Base-by-base conservation (phyloP, 2,329 filamentous ascomycete genomes). In the Periconia digitata region DNA sequence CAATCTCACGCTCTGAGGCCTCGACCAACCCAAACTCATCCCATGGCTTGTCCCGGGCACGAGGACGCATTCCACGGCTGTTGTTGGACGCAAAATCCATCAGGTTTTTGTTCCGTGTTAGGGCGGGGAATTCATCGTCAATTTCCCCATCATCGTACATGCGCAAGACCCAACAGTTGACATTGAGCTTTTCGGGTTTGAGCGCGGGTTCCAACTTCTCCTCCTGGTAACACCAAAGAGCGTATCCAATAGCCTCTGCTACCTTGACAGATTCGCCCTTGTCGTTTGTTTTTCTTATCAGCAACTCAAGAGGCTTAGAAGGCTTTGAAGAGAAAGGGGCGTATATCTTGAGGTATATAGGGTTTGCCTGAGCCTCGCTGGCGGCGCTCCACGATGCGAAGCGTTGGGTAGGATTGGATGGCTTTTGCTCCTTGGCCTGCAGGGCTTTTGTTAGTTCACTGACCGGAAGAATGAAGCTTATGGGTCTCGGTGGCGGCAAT, bases 141-240 rank as follows among this genome's bases (percentile, higher is more conserved):
- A 92, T 85, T 63, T 94, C 89, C 41, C 87, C 90, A 47, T 89
- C 88, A 64, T 94, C 84, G 8, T 92, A 88, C 84, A 95, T 91
- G 35, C 89, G 82, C 47, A 95, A 73, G 20, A 85, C 89, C 87
- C 88, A 94, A 76, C 85, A 85, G 63, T 92, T 92, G 58, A 92
- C 85, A 58, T 89, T 90, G 44, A 84, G 76, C 63, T 90, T 89
- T 43, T 85, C 81, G 2, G 74, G 67, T 0, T 83, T 75, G 8
- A 94, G 74, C 0, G 79, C 66, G 3, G 89, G 89, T 54, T 90
- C 82, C 22, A 84, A 75, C 58, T 87, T 87, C 64, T 92, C 88
- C 59, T 92, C 86, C 40, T 84, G 83, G 66, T 92, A 94, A 53
- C 86, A 79, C 78, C 87, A 92, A 12, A 95, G 72, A 53, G 85